Percentiles rank a stretch among this genome's conserved stretches.
phyloP scores from a whole-genome alignment of 2,329 filamentous ascomycete species.

The Calonectria honghensis region DNA sequence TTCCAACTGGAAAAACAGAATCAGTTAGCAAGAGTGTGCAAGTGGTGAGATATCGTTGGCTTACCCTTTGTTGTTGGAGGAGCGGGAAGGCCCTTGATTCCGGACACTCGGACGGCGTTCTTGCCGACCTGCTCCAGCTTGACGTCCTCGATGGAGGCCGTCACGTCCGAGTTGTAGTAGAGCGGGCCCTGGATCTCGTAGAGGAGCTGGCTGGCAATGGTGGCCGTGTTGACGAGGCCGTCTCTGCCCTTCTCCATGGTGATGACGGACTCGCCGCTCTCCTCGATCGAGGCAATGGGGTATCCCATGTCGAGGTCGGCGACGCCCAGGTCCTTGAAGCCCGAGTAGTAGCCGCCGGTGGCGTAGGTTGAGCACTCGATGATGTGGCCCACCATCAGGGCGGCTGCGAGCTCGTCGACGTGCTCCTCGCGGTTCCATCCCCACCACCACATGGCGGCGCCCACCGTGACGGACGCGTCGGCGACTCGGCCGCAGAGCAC shows the following conservation, averaged over 20 bases:
- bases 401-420: conserved; percentile 68
- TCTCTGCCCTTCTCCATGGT: conserved; percentile 59
- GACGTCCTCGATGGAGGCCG: conserved; percentile 60
- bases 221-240: conserved; percentile 55
- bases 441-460: conserved; percentile 73
- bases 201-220: conserved; percentile 58
- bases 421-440: conserved; percentile 65
- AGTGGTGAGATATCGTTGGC: background rate
- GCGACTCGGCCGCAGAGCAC: conserved; percentile 68
- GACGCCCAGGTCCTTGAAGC: conserved; percentile 58
- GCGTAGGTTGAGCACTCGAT: conserved; percentile 73
- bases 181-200: conserved; percentile 66
- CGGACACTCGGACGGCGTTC: conserved; percentile 57
- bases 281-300: conserved; percentile 59
- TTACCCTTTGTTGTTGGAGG: conserved; percentile 58
- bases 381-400: conserved; percentile 69
- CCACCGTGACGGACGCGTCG: conserved; percentile 70
- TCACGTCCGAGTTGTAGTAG: conserved; percentile 65
- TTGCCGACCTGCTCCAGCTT: conserved; percentile 67
- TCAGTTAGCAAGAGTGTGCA: background rate
- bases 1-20: conserved; percentile 54
- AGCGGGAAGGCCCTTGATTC: conserved; percentile 58
- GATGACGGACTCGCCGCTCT: conserved; percentile 57
- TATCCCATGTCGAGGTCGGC: conserved; percentile 54
- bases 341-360: conserved; percentile 72